Base-by-base conservation (phyloP, 2,329 filamentous ascomycete species). In the Botrytis deweyae region DNA sequence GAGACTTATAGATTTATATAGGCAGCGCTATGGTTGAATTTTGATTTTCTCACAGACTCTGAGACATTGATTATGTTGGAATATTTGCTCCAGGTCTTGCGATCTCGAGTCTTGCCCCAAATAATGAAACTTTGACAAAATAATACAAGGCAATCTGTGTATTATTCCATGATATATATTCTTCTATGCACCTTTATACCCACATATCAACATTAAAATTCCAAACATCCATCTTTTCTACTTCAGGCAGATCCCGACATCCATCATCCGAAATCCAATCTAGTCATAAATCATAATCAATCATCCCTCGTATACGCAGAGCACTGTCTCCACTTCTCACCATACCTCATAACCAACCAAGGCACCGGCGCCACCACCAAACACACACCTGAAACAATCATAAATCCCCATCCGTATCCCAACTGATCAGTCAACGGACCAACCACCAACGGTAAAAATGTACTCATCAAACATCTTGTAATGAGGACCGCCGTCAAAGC, bases 391-490 rank as follows among this genome's bases (percentile, higher is more conserved):
- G 82, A 85, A 42, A 79, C 22, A 36, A 80, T 46, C 63, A 77
- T 38, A 59, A 80, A 80, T 3, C 77, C 78, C 72, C 76, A 76
- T 16, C 78, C 79, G 66, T 89, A 78, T 3, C 88, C 88, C 20
- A 88, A 81, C 0, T 72, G 73, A 16, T 84, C 83, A 0, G 86
- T 83, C 62, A 90, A 77, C 0, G 87, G 87, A 1, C 82, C 84
- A 0, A 86, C 84, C 0, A 83, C 80, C 63, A 90, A 82, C 0
- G 89, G 89, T 49, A 90, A 76, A 59, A 90, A 87, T 0, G 88
- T 89, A 5, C 88, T 86, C 80, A 67, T 76, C 14, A 80, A 58
- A 69, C 78, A 78, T 4, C 79, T 72, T 3, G 75, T 40, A 25
- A 81, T 74, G 16, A 79, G 74, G 0, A 77, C 59, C 36, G 77